These are phyloP conservation scores for Rhypophila decipiens DNA, from an alignment of 495 filamentous ascomycete genomes.

Conservation along the genomic window DNA sequence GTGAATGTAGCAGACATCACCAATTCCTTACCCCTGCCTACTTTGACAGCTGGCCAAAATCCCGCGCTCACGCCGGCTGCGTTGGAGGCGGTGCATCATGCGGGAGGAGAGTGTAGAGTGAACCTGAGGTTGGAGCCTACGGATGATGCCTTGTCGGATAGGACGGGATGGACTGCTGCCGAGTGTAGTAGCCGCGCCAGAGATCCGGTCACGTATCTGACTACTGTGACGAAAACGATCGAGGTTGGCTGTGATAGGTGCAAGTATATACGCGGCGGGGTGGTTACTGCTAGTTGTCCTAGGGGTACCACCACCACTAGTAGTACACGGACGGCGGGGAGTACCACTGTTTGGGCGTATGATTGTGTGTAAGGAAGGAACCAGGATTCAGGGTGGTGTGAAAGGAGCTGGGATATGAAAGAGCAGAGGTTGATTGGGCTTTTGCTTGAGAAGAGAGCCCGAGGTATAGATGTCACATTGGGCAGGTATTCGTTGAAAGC, in stretches of 20 bases:
- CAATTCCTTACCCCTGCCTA: constrained; percentile 1
- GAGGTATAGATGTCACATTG: too few relatives aligned
- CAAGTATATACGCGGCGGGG: constrained; percentile 1
- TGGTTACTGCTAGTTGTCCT: not conserved
- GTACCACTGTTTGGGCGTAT: too few relatives aligned
- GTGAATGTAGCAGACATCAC: constrained; percentile 1
- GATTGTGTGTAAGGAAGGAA: too few relatives aligned
- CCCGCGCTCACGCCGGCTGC: constrained; percentile 1
- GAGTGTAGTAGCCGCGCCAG: not conserved
- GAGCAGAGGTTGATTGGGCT: too few relatives aligned
- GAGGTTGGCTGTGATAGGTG: constrained; percentile 5
- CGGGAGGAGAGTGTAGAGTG: constrained; percentile 4
- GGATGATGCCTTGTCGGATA: not conserved
- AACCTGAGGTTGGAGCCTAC: not conserved
- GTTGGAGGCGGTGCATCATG: constrained; percentile 1
- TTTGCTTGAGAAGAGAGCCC: too few relatives aligned
- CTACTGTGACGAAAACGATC: constrained; percentile 1
- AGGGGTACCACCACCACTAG: not conserved
- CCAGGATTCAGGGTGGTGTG: too few relatives aligned
- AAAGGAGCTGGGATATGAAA: too few relatives aligned
- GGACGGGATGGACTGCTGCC: not conserved
- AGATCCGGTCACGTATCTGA: not conserved
- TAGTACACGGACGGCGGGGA: not conserved
- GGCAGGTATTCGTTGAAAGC: too few relatives aligned
- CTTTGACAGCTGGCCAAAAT: constrained; percentile 1